Evolutionary conservation across 108 stramenopile species (phyloP), one percentile per base, ranked within the genome.

Genomic region (Epithemia pelagica): DNA sequence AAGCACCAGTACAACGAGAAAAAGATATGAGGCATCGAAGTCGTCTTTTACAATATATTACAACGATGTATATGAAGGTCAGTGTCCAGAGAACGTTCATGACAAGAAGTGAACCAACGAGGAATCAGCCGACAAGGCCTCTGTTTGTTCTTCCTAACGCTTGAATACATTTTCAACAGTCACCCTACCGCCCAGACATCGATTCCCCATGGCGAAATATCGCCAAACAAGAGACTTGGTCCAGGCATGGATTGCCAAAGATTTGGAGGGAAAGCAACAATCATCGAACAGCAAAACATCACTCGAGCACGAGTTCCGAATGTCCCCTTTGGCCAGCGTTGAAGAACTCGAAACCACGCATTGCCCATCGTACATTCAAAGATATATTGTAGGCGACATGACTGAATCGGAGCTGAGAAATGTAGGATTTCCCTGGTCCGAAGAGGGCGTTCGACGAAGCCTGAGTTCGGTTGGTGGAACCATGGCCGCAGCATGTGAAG

Each of bases 121-220:
- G n/a, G n/a, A n/a, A n/a, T n/a, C n/a, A n/a, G n/a, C n/a, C n/a
- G n/a, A n/a, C n/a, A n/a, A n/a, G n/a, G n/a, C n/a, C n/a, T n/a
- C n/a, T n/a, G n/a, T n/a, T n/a, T n/a, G n/a, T n/a, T n/a, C n/a
- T n/a, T n/a, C n/a, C n/a, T n/a, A n/a, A n/a, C n/a, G n/a, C n/a
- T n/a, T n/a, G n/a, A n/a, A n/a, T n/a, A n/a, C n/a, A n/a, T n/a
- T n/a, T n/a, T n/a, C n/a, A n/a, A n/a, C 37, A 46, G 95, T 97
- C n/a, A 64, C 77, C 23, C 71, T 97, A 52, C 96, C 96, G 19
- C 63, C 64, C 15, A 74, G 73, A 15, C 96, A 97, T 74, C 84
- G 95, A 21, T 97, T 97, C 65, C 96, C 96, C 2, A 97, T 97
- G 96, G 66, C 78, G 30, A 97, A 97, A 68, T 97, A 97, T 62